Conservation (phyloP, 768 basidiomycete genomes). For the Solioccasus polychromus region DNA sequence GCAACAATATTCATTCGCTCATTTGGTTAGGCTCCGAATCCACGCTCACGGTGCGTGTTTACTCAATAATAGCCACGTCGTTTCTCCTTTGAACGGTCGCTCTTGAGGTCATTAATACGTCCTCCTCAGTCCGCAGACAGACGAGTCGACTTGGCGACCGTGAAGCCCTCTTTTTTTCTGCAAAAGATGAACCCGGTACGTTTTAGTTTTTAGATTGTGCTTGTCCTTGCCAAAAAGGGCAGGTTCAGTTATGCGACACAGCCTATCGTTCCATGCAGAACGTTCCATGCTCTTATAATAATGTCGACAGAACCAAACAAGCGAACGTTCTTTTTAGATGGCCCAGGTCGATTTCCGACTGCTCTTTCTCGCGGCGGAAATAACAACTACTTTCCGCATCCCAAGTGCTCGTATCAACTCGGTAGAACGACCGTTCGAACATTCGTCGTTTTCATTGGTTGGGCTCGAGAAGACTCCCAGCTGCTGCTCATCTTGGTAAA, state of each 20-base stretch:
- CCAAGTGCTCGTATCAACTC: neutral
- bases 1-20: neutral
- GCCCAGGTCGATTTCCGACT: neutral
- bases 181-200: no score
- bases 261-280: constrained; percentile 25
- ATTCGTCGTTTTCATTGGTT: neutral
- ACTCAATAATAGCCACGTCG: neutral
- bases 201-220: neutral
- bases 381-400: constrained; percentile 1
- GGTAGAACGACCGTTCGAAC: constrained; percentile 2
- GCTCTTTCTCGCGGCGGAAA: constrained; percentile 15
- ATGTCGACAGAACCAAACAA: constrained; percentile 24
- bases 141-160: constrained; percentile 1
- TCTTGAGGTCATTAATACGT: neutral
- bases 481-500: constrained; percentile 4
- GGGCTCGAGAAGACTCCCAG: neutral
- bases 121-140: neutral
- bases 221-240: constrained; percentile 11
- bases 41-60: constrained; percentile 16
- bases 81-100: neutral
- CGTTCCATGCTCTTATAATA: constrained; percentile 22
- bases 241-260: constrained; percentile 18
- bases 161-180: neutral
- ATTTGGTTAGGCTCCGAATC: constrained; percentile 6
- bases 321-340: constrained; percentile 3